phyloP scores from a whole-genome alignment of 2,329 filamentous ascomycete genomes.

The Colletotrichum melonis region DNA sequence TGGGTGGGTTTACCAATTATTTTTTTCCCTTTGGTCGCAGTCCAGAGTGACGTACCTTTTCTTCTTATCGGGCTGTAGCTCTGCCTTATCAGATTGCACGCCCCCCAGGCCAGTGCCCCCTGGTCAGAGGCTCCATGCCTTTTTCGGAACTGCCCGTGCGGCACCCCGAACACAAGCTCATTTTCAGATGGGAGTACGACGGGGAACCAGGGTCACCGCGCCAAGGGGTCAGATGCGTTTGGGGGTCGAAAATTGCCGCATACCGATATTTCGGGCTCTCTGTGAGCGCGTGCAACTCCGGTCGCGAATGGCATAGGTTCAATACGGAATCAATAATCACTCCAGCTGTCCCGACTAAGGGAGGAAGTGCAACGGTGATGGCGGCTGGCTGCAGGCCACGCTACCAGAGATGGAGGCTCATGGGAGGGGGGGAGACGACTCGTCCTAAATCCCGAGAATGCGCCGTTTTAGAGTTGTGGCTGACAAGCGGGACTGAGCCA shows the following conservation, averaged over 20 bases:
- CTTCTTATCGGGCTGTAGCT: background rate
- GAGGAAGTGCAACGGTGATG: background rate
- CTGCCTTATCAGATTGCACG: constrained; percentile 21
- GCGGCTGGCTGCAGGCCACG: background rate
- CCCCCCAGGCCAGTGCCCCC: constrained; percentile 18
- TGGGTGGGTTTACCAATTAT: constrained; percentile 15
- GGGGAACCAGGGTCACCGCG: constrained; percentile 7
- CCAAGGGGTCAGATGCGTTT: background rate
- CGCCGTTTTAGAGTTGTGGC: constrained; percentile 36
- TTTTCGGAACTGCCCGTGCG: constrained; percentile 31
- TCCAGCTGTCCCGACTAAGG: background rate
- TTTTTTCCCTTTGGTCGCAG: background rate
- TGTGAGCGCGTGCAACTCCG: background rate
- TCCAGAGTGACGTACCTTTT: constrained; percentile 18
- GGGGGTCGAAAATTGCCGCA: background rate
- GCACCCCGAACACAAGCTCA: constrained; percentile 29
- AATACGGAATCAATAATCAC: background rate
- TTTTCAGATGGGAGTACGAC: constrained; percentile 22
- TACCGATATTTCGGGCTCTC: background rate
- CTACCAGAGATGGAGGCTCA: constrained; percentile 1
- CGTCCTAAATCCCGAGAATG: constrained; percentile 24
- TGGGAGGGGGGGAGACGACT: background rate
- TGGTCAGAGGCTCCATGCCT: constrained; percentile 18
- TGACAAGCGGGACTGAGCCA: constrained; percentile 33
- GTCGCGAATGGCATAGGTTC: no score